phyloP scores from a whole-genome alignment of 192 early-diverging fungal genomes.

The Coemansia sp. region DNA sequence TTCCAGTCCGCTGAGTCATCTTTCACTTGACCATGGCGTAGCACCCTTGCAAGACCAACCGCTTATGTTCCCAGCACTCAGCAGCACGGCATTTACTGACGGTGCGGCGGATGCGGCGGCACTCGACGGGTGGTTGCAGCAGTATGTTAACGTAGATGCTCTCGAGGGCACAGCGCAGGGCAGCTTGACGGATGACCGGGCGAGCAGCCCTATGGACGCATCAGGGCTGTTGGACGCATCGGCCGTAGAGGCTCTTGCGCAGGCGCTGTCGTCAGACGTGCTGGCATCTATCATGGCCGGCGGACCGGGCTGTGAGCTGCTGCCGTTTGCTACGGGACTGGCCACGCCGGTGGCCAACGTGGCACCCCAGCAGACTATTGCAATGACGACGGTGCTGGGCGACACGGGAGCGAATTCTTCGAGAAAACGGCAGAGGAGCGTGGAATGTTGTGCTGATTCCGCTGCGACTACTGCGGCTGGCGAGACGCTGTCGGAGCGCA shows the following conservation, averaged over 20 bases:
- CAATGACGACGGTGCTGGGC: not conserved
- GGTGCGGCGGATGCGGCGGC: conserved; percentile 18
- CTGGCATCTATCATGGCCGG: conserved; percentile 17
- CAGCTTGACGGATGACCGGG: conserved; percentile 1
- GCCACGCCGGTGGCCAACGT: conserved; percentile 19
- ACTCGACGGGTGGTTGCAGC: conserved; percentile 49
- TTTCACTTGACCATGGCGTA: no score
- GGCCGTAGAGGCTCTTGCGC: conserved; percentile 13
- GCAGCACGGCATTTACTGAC: no score
- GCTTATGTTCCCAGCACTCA: no score
- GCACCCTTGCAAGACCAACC: no score
- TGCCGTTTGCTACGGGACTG: conserved; percentile 14
- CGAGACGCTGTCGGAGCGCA: no score
- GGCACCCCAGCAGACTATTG: conserved; percentile 44
- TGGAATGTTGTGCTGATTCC: not conserved
- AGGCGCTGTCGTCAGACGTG: conserved; percentile 18
- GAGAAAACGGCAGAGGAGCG: not conserved
- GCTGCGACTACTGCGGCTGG: not conserved
- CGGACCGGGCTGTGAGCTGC: conserved; percentile 5
- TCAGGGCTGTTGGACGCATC: not conserved
- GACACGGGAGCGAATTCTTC: no score
- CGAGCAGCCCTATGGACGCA: no score
- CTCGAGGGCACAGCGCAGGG: conserved; percentile 3
- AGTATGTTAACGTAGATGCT: conserved; percentile 39
- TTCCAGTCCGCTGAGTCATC: no score